Evolutionary conservation across 1,284 basidiomycete species (phyloP).

Genomic region (Caloboletus firmus): DNA sequence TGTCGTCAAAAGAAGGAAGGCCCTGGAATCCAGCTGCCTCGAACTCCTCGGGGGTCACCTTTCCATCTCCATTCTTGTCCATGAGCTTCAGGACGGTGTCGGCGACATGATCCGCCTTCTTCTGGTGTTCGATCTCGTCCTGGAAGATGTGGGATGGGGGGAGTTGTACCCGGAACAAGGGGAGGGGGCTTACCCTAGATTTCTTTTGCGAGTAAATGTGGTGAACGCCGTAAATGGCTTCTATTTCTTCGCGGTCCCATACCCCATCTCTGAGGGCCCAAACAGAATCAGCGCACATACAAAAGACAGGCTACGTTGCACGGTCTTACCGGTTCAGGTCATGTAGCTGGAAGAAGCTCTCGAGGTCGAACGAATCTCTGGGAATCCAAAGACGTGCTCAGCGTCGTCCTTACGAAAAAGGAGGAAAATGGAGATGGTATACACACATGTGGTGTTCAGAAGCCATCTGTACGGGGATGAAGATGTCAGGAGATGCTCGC

Average conservation of each 20-base stretch:
- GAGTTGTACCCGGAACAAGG: background rate
- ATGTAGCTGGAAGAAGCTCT: slow-evolving; percentile 86
- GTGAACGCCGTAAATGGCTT: slow-evolving; percentile 93
- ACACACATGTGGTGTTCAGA: slow-evolving; percentile 80
- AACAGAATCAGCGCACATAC: background rate
- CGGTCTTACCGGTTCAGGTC: slow-evolving; percentile 76
- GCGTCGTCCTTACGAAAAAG: background rate
- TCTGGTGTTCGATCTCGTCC: slow-evolving; percentile 79
- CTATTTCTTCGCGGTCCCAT: slow-evolving; percentile 81
- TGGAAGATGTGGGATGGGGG: slow-evolving; percentile 26
- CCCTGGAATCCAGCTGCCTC: slow-evolving; percentile 73
- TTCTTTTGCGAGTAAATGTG: slow-evolving; percentile 90
- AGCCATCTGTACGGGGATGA: slow-evolving; percentile 59
- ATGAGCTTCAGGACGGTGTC: slow-evolving; percentile 71
- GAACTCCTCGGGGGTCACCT: slow-evolving; percentile 81
- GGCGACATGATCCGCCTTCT: slow-evolving; percentile 84
- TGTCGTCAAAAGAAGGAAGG: slow-evolving; percentile 83
- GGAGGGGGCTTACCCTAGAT: slow-evolving; percentile 53
- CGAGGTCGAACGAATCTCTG: slow-evolving; percentile 76
- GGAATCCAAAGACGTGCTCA: slow-evolving; percentile 2
- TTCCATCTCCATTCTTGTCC: slow-evolving; percentile 80
- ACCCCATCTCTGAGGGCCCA: slow-evolving; percentile 53
- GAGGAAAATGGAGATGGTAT: slow-evolving; percentile 14
- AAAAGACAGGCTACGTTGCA: background rate
- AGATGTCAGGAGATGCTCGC: slow-evolving; percentile 16